Base-by-base conservation (phyloP, 139 green algal species). In the Chlorella sp. region DNA sequence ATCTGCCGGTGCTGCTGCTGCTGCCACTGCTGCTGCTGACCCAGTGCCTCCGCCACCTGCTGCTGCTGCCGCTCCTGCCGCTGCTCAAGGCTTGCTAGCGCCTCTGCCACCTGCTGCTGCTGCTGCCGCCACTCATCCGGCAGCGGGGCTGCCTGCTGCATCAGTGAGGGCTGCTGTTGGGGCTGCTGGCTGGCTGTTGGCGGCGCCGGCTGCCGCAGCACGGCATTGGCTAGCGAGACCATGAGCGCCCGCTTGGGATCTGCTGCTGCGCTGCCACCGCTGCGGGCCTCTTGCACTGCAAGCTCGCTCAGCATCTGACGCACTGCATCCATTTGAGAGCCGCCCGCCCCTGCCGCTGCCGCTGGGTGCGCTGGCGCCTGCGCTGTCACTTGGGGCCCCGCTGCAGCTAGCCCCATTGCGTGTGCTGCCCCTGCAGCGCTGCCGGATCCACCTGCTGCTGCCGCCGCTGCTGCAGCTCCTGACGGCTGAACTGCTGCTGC, bases 241-340 rank as follows among this genome's bases (percentile, higher is more conserved):
- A 82, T 67, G 9, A 82, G 56, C 5, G 76, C 62, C 2, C 76
- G 76, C 77, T 73, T 83, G 28, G 77, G 77, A 41, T 83, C 77
- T 1, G 72, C 13, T 17, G 69, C 36, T 32, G 28, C 11, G 19
- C 28, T 46, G 40, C 38, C 40, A 34, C 28, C 32, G 38, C 76
- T 56, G 5, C 54, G 6, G 56, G 38, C 20, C 3, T 83, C 77
- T 20, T 28, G 60, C 13, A 32, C 60, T 22, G 17, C 41, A 0
- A 83, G 77, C 60, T 16, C 11, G 28, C 60, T 44, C 58, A 83
- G 77, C 77, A 83, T 73, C 36, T 38, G 34, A 3, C 77, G 32
- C 28, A 83, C 64, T 6, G 60, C 58, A 6, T 83, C 77, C 26
- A 83, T 43, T 9, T 83, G 77, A 30, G 77, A 83, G 6, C 28